Evolutionary conservation across 1,284 basidiomycete genomes (phyloP), one percentile per base, ranked within the genome.

Genomic region (Vanrija humicola): DNA sequence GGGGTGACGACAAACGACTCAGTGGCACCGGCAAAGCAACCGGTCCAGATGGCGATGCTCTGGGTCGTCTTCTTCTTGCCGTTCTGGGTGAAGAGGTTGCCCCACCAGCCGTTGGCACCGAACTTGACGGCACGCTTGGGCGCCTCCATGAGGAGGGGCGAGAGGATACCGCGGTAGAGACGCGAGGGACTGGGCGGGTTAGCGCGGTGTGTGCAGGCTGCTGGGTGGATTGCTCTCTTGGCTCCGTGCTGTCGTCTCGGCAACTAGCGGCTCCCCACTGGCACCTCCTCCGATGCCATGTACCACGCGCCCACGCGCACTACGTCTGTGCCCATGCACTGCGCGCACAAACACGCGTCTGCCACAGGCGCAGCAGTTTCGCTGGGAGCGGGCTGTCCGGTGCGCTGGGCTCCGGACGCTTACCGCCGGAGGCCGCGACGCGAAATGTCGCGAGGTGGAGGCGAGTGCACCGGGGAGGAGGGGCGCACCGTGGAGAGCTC

Each of bases 51-150:
- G 8, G 93, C 90, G 28, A 98, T 75, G 6, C 82, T 76, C 68
- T 92, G 91, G 3, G 86, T 93, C 88, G 95, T 97, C 73, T 93
- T 88, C 44, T 80, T 78, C 68, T 87, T 81, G 38, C 91, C 91
- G 16, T 71, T 69, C 59, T 67, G 61, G 54, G 75, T 78, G 63
- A 77, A 73, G 25, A 70, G 44, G 48, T 88, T 88, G 6, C 91
- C 94, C 96, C 96, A 98, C 73, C 89, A 94, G 69, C 94, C 69
- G 62, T 75, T 73, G 28, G 68, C 71, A 39, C 62, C 71, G 59
- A 73, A 99, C 82, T 99, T 99, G 58, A 94, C 88, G 18, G 95
- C 95, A 78, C 95, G 86, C 80, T 99, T 99, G 5, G 95, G 96
- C 21, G 96, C 96, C 78, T 99, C 95, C 53, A 98, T 80, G 72